These are phyloP conservation scores for Apophysomyces sp. DNA, from an alignment of 371 early-diverging fungal species.

Conservation along the genomic window DNA sequence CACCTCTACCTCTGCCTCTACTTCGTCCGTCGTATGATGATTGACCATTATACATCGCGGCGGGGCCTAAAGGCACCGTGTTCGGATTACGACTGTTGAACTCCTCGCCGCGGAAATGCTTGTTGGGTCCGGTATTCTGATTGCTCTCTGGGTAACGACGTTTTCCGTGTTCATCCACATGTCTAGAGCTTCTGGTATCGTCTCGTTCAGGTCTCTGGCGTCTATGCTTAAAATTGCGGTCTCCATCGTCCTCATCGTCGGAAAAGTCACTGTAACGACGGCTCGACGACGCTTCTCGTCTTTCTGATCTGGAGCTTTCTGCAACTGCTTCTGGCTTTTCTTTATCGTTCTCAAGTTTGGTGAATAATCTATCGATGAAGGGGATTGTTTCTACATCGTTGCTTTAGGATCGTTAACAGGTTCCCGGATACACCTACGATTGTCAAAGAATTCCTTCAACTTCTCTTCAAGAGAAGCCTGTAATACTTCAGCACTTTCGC, in stretches of 20 bases:
- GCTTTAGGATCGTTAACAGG: background rate
- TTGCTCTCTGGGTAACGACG: constrained; percentile 28
- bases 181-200: constrained; percentile 8
- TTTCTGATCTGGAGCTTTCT: constrained; percentile 3
- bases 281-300: constrained; percentile 1
- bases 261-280: constrained; percentile 44
- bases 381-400: constrained; percentile 56
- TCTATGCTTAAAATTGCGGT: constrained; percentile 74
- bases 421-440: constrained; percentile 43
- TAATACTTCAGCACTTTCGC: constrained; percentile 44
- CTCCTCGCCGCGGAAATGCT: constrained; percentile 23
- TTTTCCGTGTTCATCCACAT: constrained; percentile 8
- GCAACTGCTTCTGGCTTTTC: background rate
- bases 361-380: constrained; percentile 69
- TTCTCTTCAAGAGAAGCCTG: constrained; percentile 41
- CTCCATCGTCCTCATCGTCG: constrained; percentile 65
- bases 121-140: constrained; percentile 13
- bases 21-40: constrained; percentile 13
- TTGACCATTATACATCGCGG: constrained; percentile 24
- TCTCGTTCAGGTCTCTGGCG: constrained; percentile 50
- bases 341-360: constrained; percentile 12
- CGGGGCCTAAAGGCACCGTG: constrained; percentile 16
- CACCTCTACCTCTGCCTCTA: constrained; percentile 25
- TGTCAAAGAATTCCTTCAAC: constrained; percentile 55
- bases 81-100: constrained; percentile 9